These are phyloP conservation scores for Termitomyces sp. DNA, from an alignment of 768 basidiomycete genomes.

Conservation along the genomic window DNA sequence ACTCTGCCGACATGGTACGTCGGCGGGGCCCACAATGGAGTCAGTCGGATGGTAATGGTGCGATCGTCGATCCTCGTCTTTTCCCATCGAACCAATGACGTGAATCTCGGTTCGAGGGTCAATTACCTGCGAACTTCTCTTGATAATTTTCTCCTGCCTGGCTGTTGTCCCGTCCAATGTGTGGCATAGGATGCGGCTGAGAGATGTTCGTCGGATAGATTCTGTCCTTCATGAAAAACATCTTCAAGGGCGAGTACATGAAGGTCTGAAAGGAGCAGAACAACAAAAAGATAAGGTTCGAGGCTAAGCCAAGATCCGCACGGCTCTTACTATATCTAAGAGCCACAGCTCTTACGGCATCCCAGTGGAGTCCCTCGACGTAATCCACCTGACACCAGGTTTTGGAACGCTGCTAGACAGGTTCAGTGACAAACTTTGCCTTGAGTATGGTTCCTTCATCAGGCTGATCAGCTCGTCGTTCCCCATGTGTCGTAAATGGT, in stretches of 20 bases:
- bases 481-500: conserved; percentile 37
- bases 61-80: not conserved
- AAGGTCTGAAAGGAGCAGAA: conserved; percentile 34
- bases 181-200: conserved; percentile 55
- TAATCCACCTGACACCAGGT: conserved; percentile 53
- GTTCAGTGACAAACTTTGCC: not conserved
- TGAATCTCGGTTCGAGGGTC: not conserved
- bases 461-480: conserved; percentile 47
- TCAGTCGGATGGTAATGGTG: not conserved
- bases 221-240: conserved; percentile 48
- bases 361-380: conserved; percentile 57
- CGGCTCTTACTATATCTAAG: conserved; percentile 44
- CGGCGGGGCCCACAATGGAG: not conserved
- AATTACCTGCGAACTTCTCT: not conserved
- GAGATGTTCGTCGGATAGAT: conserved; percentile 47
- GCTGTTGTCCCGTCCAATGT: conserved; percentile 22
- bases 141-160: conserved; percentile 3
- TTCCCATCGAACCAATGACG: not conserved
- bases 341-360: conserved; percentile 55
- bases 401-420: conserved; percentile 9
- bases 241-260: conserved; percentile 67
- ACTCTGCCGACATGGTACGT: not conserved
- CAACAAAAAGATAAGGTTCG: not conserved
- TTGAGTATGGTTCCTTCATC: conserved; percentile 25
- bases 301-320: not conserved